Conservation (phyloP, 768 basidiomycete species). For the Cystobasidiopsis lactophilus region DNA sequence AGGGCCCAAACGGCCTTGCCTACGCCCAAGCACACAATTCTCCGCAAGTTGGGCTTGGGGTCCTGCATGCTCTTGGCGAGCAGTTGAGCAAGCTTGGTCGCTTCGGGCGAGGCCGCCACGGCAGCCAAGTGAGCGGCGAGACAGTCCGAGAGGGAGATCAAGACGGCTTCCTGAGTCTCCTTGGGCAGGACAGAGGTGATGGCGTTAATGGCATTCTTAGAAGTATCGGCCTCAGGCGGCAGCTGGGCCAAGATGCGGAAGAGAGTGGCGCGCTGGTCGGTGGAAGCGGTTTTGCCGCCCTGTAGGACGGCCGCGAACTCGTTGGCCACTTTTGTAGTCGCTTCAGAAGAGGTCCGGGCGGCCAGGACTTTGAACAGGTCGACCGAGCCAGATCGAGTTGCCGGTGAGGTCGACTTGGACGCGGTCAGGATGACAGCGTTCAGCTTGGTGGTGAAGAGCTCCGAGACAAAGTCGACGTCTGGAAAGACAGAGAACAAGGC, state of each 20-base stretch:
- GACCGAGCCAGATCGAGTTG: constrained; percentile 22
- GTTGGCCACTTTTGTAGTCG: constrained; percentile 31
- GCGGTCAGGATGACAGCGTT: constrained; percentile 19
- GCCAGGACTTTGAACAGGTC: constrained; percentile 20
- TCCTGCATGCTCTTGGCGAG: constrained; percentile 52
- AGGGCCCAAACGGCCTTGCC: constrained; percentile 37
- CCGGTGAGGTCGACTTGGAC: constrained; percentile 25
- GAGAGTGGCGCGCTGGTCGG: constrained; percentile 61
- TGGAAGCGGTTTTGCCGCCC: constrained; percentile 61
- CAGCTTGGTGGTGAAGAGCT: constrained; percentile 28
- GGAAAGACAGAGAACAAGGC: constrained; percentile 25
- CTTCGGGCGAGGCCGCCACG: constrained; percentile 22
- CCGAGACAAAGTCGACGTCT: constrained; percentile 35
- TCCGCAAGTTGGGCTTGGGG: constrained; percentile 38
- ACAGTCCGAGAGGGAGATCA: constrained; percentile 34
- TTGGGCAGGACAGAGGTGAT: constrained; percentile 37
- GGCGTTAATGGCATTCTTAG: constrained; percentile 26
- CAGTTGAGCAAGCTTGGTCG: constrained; percentile 20
- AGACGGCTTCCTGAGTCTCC: constrained; percentile 53
- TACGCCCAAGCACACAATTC: constrained; percentile 40
- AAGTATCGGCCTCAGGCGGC: constrained; percentile 18
- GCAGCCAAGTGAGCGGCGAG: constrained; percentile 40
- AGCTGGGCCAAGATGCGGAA: constrained; percentile 52
- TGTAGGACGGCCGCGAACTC: constrained; percentile 57
- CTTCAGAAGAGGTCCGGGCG: constrained; percentile 19